These are phyloP conservation scores for Sporothrix brunneoviolacea DNA, from an alignment of 2,329 filamentous ascomycete species.

Conservation along the genomic window DNA sequence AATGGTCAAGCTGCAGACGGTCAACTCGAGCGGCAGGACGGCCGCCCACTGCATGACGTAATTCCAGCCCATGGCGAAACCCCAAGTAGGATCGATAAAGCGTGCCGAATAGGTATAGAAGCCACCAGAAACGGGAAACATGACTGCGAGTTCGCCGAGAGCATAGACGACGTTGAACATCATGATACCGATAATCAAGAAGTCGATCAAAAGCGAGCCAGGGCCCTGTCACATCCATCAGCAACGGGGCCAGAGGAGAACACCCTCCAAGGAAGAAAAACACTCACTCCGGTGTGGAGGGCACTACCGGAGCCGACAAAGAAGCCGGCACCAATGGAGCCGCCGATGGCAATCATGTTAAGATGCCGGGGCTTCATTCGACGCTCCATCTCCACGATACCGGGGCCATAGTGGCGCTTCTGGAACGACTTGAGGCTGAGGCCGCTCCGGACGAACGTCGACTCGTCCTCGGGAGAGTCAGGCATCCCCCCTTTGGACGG, in stretches of 20 bases:
- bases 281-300: conserved; percentile 38
- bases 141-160: conserved; percentile 49
- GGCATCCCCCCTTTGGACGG: neutral
- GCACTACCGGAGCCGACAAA: conserved; percentile 53
- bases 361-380: conserved; percentile 21
- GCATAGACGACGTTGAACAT: conserved; percentile 58
- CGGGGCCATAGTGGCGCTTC: conserved; percentile 30
- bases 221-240: conserved; percentile 28
- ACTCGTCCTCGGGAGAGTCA: conserved; percentile 20
- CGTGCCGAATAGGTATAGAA: conserved; percentile 52
- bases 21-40: conserved; percentile 42
- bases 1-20: conserved; percentile 42
- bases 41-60: conserved; percentile 44
- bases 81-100: conserved; percentile 52
- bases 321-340: conserved; percentile 55
- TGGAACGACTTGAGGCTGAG: conserved; percentile 36
- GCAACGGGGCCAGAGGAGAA: neutral
- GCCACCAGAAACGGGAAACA: conserved; percentile 51
- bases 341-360: conserved; percentile 28
- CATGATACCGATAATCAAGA: conserved; percentile 52
- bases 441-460: conserved; percentile 34
- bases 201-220: conserved; percentile 39
- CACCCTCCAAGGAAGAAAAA: neutral
- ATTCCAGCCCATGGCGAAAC: conserved; percentile 46
- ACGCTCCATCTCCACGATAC: conserved; percentile 33